These are phyloP conservation scores for Colletotrichum truncatum DNA, from an alignment of 2,329 filamentous ascomycete genomes.

Conservation along the genomic window DNA sequence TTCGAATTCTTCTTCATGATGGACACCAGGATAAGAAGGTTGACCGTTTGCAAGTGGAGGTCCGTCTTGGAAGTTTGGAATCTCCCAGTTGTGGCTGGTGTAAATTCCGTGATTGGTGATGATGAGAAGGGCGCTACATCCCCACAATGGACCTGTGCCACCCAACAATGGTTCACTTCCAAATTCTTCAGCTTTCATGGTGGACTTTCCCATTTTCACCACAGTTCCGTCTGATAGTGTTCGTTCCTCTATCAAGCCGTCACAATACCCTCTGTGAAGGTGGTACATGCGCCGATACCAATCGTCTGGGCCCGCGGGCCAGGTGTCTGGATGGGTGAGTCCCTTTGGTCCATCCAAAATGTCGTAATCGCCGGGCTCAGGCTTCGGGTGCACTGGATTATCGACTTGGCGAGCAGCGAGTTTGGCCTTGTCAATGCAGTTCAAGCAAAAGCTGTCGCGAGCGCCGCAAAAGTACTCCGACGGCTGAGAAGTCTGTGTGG, in stretches of 20 bases:
- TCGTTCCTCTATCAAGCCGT: not conserved
- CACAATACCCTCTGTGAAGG: constrained; percentile 34
- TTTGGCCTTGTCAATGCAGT: no score
- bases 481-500: not conserved
- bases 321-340: not conserved
- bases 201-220: no score
- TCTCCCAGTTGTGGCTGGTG: constrained; percentile 20
- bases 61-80: not conserved
- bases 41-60: no score
- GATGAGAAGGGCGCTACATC: not conserved
- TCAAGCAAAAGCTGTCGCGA: not conserved
- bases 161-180: not conserved
- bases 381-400: not conserved
- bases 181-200: not conserved
- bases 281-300: constrained; percentile 49
- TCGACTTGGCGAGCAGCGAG: no score
- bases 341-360: not conserved
- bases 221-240: not conserved
- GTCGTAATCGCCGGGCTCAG: not conserved
- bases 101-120: constrained; percentile 11
- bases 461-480: not conserved
- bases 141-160: constrained; percentile 12
- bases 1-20: not conserved
- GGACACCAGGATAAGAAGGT: fast-evolving
- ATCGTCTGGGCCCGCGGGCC: constrained; percentile 34